Base-by-base conservation (phyloP, 1,284 basidiomycete genomes). In the Porodaedalea pini region DNA sequence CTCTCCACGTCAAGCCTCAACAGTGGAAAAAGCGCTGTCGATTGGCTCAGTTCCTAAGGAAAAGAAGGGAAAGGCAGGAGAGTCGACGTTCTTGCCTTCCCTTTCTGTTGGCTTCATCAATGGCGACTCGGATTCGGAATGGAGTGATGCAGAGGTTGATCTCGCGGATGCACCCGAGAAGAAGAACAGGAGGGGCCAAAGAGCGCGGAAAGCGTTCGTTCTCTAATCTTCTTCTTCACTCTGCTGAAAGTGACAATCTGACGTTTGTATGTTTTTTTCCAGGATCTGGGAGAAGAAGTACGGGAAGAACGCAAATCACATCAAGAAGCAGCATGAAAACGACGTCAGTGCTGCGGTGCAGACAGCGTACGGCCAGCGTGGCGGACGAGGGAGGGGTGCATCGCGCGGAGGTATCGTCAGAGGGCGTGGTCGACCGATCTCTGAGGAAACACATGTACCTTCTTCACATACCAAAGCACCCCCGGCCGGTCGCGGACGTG, bases 201-300 rank as follows among this genome's bases (percentile, higher is more conserved):
- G 93, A 52, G 95, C 95, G 8, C 78, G 95, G 57, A 80, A 90
- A 75, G 91, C 90, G 92, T 96, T 71, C 80, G 93, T 87, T 39
- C 44, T 62, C 21, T 47, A 53, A 40, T 2, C 32, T 27, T 41
- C 54, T 54, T 45, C 15, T 62, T 51, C 54, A 23, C 34, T 51
- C 44, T 31, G 49, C 54, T 48, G 19, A 37, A 39, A 21, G 43
- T 34, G 19, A 8, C 27, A n/a, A 6, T 36, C 13, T 37, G 27
- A 25, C 45, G 27, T 47, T 29, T 11, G 15, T 41, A 17, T 40
- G 21, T 4, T 32, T 36, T 25, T 44, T 39, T 48, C 11, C 65
- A 97, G 94, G 0, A 95, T 98, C 62, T 98, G 94, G 94, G 95
- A 97, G 75, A 95, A 94, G 74, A 98, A 95, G 72, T 98, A 86